Evolutionary conservation across 306 rosid genomes (phyloP).

Genomic region (Notholithocarpus densiflorus): DNA sequence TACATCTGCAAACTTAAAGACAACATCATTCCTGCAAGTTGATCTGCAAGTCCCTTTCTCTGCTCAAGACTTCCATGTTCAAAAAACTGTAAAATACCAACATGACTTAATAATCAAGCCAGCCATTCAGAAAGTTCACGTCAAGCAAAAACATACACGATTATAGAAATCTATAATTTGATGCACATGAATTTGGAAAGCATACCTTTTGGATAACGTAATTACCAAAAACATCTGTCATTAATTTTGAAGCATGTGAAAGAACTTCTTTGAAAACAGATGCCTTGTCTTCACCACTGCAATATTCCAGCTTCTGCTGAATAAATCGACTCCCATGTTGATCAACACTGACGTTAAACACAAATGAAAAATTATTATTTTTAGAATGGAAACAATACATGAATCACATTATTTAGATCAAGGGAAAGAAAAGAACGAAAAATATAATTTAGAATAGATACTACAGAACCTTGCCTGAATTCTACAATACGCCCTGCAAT

Average conservation of each 20-base stretch:
- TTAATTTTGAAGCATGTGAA: constrained; percentile 51
- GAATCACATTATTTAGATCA: neutral
- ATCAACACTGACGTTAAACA: constrained; percentile 46
- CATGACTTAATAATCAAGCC: neutral
- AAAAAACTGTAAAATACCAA: constrained; percentile 39
- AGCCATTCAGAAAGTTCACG: constrained; percentile 4
- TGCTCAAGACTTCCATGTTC: constrained; percentile 61
- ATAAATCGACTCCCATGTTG: constrained; percentile 84
- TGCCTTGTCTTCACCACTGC: constrained; percentile 53
- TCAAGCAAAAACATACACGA: neutral
- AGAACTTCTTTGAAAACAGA: constrained; percentile 63
- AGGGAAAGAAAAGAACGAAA: neutral
- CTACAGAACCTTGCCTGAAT: constrained; percentile 43
- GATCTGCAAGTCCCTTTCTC: constrained; percentile 53
- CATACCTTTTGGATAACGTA: constrained; percentile 70
- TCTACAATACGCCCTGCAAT: constrained; percentile 57
- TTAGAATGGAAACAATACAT: constrained; percentile 2
- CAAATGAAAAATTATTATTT: constrained; percentile 11
- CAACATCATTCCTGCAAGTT: constrained; percentile 51
- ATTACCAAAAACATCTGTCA: constrained; percentile 70
- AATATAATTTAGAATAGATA: neutral
- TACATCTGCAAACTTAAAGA: constrained; percentile 71
- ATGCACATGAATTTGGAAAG: constrained; percentile 3
- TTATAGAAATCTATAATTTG: neutral
- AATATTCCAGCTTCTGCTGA: constrained; percentile 63